A percentile compares a stretch with the other conserved stretches of the same genome.
phyloP scores from a whole-genome alignment of 225 moss, liverwort and hornwort genomes.

The Bryoerythrophyllum caledonicum region DNA sequence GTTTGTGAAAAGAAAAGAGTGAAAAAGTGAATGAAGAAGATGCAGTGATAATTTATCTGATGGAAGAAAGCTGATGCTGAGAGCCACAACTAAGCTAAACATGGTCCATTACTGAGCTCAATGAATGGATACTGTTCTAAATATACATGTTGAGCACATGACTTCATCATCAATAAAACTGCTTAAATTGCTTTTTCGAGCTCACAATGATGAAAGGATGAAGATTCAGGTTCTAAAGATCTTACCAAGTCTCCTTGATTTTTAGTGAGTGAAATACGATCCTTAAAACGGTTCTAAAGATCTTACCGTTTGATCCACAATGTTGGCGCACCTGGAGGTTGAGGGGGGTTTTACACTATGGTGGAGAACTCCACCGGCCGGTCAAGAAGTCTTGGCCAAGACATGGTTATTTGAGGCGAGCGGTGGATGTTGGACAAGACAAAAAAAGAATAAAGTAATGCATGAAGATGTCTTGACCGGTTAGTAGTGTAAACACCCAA shows the following conservation, averaged over 20 bases:
- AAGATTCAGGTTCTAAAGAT: constrained; percentile 9
- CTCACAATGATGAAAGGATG: not conserved
- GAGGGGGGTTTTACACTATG: no score
- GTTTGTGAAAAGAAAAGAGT: constrained; percentile 1
- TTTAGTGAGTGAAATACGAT: no score
- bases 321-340: no score
- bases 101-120: not conserved
- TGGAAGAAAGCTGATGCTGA: constrained; percentile 94
- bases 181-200: not conserved
- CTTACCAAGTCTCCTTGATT: constrained; percentile 84
- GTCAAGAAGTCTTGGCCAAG: no score
- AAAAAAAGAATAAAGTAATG: no score
- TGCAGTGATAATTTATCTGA: constrained; percentile 45
- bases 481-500: no score
- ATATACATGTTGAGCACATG: not conserved
- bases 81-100: constrained; percentile 63
- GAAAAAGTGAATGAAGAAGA: not conserved
- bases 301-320: no score
- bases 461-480: no score
- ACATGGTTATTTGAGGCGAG: no score
- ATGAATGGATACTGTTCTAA: not conserved
- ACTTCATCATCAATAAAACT: constrained; percentile 7
- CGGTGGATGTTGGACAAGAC: no score
- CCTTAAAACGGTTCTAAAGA: no score
- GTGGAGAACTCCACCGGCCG: no score